phyloP scores from a whole-genome alignment of 2,329 filamentous ascomycete species.

The Penicillium brevicompactum region DNA sequence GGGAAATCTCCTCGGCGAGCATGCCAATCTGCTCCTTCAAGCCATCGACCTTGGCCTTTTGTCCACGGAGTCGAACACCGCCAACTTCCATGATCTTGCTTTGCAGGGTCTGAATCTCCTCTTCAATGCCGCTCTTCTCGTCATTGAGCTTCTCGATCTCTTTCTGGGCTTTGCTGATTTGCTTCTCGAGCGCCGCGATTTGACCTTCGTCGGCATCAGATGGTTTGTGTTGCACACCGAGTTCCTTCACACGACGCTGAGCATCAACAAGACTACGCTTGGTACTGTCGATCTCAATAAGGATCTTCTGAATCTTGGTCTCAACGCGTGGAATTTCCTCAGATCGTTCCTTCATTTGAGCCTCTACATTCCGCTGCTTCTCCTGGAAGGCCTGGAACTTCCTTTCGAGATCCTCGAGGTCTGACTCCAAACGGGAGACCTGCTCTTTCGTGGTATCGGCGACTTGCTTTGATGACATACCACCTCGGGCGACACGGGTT shows the following conservation, averaged over 20 bases:
- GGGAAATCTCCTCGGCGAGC: constrained; percentile 78
- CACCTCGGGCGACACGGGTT: constrained; percentile 81
- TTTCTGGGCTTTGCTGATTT: constrained; percentile 67
- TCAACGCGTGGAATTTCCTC: constrained; percentile 82
- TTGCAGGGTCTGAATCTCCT: constrained; percentile 88
- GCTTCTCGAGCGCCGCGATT: constrained; percentile 72
- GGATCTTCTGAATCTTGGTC: constrained; percentile 87
- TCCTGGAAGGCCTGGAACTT: constrained; percentile 84
- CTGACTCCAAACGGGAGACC: constrained; percentile 80
- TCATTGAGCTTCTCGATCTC: constrained; percentile 78
- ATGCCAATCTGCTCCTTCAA: constrained; percentile 83
- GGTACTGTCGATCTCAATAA: constrained; percentile 83
- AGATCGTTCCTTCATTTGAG: constrained; percentile 69
- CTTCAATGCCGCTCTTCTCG: constrained; percentile 87
- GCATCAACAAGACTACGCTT: constrained; percentile 82
- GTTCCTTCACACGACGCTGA: constrained; percentile 80
- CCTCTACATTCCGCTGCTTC: constrained; percentile 78
- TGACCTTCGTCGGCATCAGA: constrained; percentile 79
- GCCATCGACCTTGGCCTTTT: constrained; percentile 87
- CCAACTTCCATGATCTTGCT: constrained; percentile 99
- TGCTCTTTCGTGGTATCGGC: constrained; percentile 85
- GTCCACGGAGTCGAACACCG: constrained; percentile 85
- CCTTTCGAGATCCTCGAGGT: constrained; percentile 81
- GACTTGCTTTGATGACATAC: constrained; percentile 96
- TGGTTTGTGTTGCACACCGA: constrained; percentile 77